Evolutionary conservation across 495 filamentous ascomycete species (phyloP).

Genomic region (Talaromyces borbonicus): DNA sequence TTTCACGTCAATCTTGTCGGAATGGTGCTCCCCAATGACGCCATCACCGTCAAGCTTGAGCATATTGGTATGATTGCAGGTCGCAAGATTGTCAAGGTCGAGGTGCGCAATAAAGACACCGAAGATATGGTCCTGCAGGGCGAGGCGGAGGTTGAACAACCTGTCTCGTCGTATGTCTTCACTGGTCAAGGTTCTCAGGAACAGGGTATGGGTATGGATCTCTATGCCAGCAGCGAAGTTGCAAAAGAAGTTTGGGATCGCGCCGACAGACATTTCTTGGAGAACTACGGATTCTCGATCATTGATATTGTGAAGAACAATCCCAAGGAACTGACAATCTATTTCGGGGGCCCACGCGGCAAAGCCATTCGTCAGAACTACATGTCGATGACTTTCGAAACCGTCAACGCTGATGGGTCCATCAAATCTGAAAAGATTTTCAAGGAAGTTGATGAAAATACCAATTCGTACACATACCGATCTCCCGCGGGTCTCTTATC

Average conservation of each 20-base stretch:
- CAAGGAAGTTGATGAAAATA: conserved; percentile 88
- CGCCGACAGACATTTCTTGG: conserved; percentile 94
- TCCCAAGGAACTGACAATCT: conserved; percentile 95
- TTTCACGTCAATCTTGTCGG: conserved; percentile 92
- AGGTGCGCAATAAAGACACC: conserved; percentile 83
- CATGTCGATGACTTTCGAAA: conserved; percentile 99
- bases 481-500: conserved; percentile 93
- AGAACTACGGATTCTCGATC: conserved; percentile 97
- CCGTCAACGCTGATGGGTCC: conserved; percentile 76
- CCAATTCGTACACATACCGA: conserved; percentile 90
- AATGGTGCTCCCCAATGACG: conserved; percentile 96
- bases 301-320: conserved; percentile 99
- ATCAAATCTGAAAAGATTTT: conserved; percentile 99
- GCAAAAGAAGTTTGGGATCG: conserved; percentile 97
- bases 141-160: conserved; percentile 97
- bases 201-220: conserved; percentile 99
- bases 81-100: conserved; percentile 98
- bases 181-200: conserved; percentile 97
- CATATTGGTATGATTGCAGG: conserved; percentile 97
- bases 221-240: conserved; percentile 84
- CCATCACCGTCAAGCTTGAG: conserved; percentile 85
- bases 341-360: conserved; percentile 93
- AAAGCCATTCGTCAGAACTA: conserved; percentile 98
- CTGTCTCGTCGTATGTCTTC: conserved; percentile 95
- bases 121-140: conserved; percentile 92